Conservation (phyloP, 1,284 basidiomycete genomes). For the Meira miltonrushii region DNA sequence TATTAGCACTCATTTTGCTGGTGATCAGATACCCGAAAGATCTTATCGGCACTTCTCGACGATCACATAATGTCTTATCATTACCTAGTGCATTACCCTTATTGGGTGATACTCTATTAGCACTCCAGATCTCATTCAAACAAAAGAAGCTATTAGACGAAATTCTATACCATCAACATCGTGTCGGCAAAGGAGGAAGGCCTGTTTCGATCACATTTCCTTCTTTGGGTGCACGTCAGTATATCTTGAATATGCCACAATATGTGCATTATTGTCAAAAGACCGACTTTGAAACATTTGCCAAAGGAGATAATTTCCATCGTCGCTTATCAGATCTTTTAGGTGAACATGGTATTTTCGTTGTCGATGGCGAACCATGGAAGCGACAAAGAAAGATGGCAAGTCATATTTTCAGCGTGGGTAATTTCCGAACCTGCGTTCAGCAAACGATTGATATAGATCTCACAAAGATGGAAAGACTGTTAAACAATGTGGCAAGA, state of each 20-base stretch:
- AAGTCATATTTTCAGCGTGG: constrained; percentile 10
- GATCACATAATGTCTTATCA: too few relatives aligned
- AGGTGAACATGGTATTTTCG: constrained; percentile 26
- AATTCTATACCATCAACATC: not conserved
- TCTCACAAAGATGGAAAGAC: not conserved
- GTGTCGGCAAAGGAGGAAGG: not conserved
- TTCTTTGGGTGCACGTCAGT: constrained; percentile 15
- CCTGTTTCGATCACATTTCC: constrained; percentile 10
- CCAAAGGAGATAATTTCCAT: constrained; percentile 30
- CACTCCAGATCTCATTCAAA: not conserved
- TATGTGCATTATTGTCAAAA: constrained; percentile 49
- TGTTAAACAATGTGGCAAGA: constrained; percentile 14
- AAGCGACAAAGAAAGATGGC: constrained; percentile 38
- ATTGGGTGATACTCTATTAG: constrained; percentile 7
- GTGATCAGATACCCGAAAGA: too few relatives aligned
- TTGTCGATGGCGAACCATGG: constrained; percentile 45
- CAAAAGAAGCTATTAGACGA: constrained; percentile 1
- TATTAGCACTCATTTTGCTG: too few relatives aligned
- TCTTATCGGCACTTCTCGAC: too few relatives aligned
- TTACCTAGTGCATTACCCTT: not conserved
- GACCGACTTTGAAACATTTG: constrained; percentile 47
- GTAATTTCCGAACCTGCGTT: constrained; percentile 11
- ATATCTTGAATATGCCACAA: constrained; percentile 27
- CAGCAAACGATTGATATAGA: constrained; percentile 22
- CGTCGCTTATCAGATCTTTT: constrained; percentile 29